These are phyloP conservation scores for Amauroascus niger DNA, from an alignment of 2,329 filamentous ascomycete genomes.

Conservation along the genomic window DNA sequence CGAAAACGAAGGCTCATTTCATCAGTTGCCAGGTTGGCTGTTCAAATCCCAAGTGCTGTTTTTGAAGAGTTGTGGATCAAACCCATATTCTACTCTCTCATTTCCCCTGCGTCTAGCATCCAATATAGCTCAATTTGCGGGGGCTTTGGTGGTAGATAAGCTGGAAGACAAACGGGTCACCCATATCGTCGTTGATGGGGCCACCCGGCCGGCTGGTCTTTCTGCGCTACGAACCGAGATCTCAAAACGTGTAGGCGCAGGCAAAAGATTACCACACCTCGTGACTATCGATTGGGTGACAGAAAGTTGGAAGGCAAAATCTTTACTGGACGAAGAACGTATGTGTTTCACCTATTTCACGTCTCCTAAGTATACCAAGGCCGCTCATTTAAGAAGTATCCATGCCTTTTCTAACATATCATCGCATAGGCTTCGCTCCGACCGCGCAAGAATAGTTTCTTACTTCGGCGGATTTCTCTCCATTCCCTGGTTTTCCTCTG, in stretches of 20 bases:
- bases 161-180: slow-evolving; percentile 51
- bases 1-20: slow-evolving; percentile 35
- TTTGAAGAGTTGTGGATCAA: slow-evolving; percentile 23
- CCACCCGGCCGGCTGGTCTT: slow-evolving; percentile 38
- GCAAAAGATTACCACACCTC: slow-evolving; percentile 52
- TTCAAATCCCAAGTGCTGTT: slow-evolving; percentile 42
- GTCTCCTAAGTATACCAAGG: not conserved
- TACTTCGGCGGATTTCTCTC: not conserved
- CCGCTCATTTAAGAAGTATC: not conserved
- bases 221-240: slow-evolving; percentile 26
- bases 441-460: not conserved
- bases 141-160: slow-evolving; percentile 48
- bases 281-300: slow-evolving; percentile 65
- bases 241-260: slow-evolving; percentile 24
- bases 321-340: slow-evolving; percentile 68
- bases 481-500: not conserved
- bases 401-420: not conserved
- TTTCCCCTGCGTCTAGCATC: slow-evolving; percentile 38
- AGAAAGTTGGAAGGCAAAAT: slow-evolving; percentile 69
- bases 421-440: not conserved
- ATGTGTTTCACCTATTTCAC: slow-evolving; percentile 12
- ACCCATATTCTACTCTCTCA: slow-evolving; percentile 5
- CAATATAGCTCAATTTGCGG: slow-evolving; percentile 59
- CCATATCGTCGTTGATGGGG: slow-evolving; percentile 58
- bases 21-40: slow-evolving; percentile 36